phyloP scores from a whole-genome alignment of 441 rosid species.

The Rhodomyrtus psidioides region DNA sequence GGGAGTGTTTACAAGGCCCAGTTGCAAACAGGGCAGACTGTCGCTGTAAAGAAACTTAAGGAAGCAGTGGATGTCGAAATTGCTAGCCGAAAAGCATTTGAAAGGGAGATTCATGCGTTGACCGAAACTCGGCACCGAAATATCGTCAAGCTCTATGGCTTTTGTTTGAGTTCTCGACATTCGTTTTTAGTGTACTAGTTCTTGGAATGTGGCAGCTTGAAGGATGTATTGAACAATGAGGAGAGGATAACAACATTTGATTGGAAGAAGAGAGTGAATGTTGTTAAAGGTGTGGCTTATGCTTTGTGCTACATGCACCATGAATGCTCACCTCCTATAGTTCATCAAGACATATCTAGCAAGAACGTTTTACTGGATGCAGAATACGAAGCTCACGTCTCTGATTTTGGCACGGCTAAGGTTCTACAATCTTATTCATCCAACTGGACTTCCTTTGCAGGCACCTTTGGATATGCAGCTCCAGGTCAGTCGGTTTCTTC shows the following conservation, averaged over 20 bases:
- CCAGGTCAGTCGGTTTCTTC: not conserved
- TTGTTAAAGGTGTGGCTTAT: conserved; percentile 1
- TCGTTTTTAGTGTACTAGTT: not conserved
- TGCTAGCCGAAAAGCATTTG: not conserved
- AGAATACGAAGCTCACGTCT: conserved; percentile 10
- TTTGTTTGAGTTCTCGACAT: not conserved
- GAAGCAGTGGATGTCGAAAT: not conserved
- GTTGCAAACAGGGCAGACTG: not conserved
- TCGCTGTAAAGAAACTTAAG: not conserved
- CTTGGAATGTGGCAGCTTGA: not conserved
- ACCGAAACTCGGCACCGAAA: rapidly evolving
- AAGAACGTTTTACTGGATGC: not conserved
- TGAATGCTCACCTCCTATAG: not conserved
- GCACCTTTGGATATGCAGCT: not conserved
- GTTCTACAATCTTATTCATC: not conserved
- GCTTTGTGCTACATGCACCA: conserved; percentile 8
- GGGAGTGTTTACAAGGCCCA: not conserved
- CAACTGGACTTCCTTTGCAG: not conserved
- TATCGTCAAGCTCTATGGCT: not conserved
- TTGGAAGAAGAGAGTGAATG: not conserved
- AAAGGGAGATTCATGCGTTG: not conserved
- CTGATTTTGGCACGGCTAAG: conserved; percentile 12
- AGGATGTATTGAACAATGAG: not conserved
- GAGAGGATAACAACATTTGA: not conserved
- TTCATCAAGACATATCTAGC: not conserved